Evolutionary conservation across 2,329 filamentous ascomycete species (phyloP).

Genomic region (Tolypocladium capitatum): DNA sequence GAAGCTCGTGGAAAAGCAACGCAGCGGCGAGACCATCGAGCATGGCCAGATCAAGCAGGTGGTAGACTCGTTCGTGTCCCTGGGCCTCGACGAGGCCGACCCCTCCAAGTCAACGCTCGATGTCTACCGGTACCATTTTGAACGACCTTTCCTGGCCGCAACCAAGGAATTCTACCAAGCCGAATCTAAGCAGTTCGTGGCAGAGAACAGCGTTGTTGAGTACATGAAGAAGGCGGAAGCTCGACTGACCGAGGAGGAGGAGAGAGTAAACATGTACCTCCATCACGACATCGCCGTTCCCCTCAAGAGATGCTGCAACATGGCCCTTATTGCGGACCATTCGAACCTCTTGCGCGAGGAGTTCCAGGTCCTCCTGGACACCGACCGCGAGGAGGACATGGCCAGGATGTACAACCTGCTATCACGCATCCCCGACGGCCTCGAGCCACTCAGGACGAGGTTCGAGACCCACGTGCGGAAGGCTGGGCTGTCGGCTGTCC

Average conservation of each 20-base stretch:
- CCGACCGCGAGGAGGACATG: slow-evolving; percentile 90
- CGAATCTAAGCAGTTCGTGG: slow-evolving; percentile 87
- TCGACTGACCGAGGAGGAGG: slow-evolving; percentile 82
- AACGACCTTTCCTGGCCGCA: slow-evolving; percentile 77
- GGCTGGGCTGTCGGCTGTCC: slow-evolving; percentile 74
- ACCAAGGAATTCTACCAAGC: slow-evolving; percentile 79
- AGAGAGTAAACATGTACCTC: slow-evolving; percentile 81
- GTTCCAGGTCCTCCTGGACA: slow-evolving; percentile 86
- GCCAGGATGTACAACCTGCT: slow-evolving; percentile 91
- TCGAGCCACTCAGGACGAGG: slow-evolving; percentile 73
- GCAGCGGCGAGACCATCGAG: slow-evolving; percentile 95
- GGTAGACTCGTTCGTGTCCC: slow-evolving; percentile 89
- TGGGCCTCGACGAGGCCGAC: slow-evolving; percentile 88
- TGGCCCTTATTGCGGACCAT: slow-evolving; percentile 81
- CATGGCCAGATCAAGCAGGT: slow-evolving; percentile 94
- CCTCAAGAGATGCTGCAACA: slow-evolving; percentile 77
- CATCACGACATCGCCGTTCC: slow-evolving; percentile 77
- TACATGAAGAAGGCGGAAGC: slow-evolving; percentile 99
- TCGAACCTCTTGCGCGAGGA: slow-evolving; percentile 79
- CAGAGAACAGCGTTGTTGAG: slow-evolving; percentile 94
- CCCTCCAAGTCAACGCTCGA: slow-evolving; percentile 88
- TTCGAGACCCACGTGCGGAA: slow-evolving; percentile 92
- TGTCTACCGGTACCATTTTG: slow-evolving; percentile 86
- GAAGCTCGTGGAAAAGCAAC: slow-evolving; percentile 91
- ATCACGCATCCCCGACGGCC: slow-evolving; percentile 75